These are phyloP conservation scores for Schwanniomyces vanrijiae DNA, from an alignment of 805 yeast species.

Conservation along the genomic window DNA sequence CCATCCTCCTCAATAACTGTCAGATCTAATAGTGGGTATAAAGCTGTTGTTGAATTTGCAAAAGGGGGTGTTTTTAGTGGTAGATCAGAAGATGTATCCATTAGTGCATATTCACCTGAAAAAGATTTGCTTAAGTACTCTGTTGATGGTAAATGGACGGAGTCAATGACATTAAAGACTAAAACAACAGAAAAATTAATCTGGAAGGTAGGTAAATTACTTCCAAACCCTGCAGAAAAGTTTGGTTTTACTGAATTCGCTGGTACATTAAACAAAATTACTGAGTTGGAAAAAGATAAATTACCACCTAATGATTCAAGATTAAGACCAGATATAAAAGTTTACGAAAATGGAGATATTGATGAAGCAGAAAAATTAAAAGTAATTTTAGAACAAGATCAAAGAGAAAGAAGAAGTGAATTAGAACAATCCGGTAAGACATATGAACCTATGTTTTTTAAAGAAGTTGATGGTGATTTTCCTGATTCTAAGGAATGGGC, in stretches of 20 bases:
- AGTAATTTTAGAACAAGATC: conserved; percentile 69
- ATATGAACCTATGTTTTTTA: conserved; percentile 67
- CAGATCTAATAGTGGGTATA: conserved; percentile 64
- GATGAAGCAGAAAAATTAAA: conserved; percentile 74
- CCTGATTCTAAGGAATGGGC: conserved; percentile 53
- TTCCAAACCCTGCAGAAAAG: conserved; percentile 57
- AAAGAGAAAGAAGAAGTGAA: conserved; percentile 71
- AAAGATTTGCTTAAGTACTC: conserved; percentile 38
- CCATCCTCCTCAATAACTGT: conserved; percentile 72
- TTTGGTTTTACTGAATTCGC: conserved; percentile 88
- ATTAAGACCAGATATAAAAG: conserved; percentile 78
- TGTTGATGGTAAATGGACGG: conserved; percentile 86
- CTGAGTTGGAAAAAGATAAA: conserved; percentile 60
- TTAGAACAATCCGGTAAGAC: conserved; percentile 44
- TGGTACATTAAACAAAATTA: conserved; percentile 77
- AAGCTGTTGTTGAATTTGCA: conserved; percentile 72
- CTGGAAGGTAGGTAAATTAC: conserved; percentile 73
- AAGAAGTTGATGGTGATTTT: conserved; percentile 36
- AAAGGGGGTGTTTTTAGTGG: conserved; percentile 81
- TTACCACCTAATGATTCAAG: conserved; percentile 90
- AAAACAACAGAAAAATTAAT: conserved; percentile 44
- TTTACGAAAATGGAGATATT: conserved; percentile 67
- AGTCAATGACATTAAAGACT: conserved; percentile 48
- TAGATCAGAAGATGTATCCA: conserved; percentile 67
- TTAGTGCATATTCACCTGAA: conserved; percentile 41